Base-by-base conservation (phyloP, 2,329 filamentous ascomycete species). In the Colletotrichum lentis region DNA sequence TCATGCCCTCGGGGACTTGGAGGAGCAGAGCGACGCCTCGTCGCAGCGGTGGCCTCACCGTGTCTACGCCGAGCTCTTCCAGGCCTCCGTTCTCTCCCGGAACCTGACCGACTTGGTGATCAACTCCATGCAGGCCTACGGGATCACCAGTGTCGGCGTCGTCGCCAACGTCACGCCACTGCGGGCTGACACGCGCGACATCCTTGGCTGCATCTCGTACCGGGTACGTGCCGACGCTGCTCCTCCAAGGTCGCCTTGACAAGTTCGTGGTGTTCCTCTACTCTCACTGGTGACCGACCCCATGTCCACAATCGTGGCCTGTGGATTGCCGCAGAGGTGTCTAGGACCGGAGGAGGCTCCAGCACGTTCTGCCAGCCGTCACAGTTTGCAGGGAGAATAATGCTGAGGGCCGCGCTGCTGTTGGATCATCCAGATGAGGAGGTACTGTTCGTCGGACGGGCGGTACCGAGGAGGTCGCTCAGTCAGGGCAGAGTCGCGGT, bases 281-380 rank as follows among this genome's bases (percentile, higher is more conserved):
- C 41, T 55, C 50, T 3, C 60, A 62, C 41, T n/a, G n/a, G n/a
- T n/a, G n/a, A n/a, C n/a, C 1, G 50, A 24, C 56, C 56, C 11
- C 37, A 62, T 6, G 60, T 56, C 14, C 41, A 62, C 16, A 56
- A 47, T 27, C 50, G 50, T n/a, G 50, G 50, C 11, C 12, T 62
- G 1, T 47, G 60, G 50, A 24, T 62, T 0, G 24, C 50, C 12
- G 41, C 50, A 7, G 60, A 62, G 41, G 50, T 62, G 14, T 50
- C 60, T 1, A 50, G 60, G 7, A 62, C 60, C 12, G 50, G 60
- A n/a, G 60, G 60, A n/a, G 60, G 60, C 44, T 56, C 60, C 18
- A 62, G 50, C 60, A 62, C 60, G 20, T 62, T 46, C 60, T 56
- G 60, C 41, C 60, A 62, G 50, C 60, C 60, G 2, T 55, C 60